Percentiles rank a stretch among this genome's conserved stretches.
Conservation (phyloP, 1,139 yeast species). For the Candida freyschussii region DNA sequence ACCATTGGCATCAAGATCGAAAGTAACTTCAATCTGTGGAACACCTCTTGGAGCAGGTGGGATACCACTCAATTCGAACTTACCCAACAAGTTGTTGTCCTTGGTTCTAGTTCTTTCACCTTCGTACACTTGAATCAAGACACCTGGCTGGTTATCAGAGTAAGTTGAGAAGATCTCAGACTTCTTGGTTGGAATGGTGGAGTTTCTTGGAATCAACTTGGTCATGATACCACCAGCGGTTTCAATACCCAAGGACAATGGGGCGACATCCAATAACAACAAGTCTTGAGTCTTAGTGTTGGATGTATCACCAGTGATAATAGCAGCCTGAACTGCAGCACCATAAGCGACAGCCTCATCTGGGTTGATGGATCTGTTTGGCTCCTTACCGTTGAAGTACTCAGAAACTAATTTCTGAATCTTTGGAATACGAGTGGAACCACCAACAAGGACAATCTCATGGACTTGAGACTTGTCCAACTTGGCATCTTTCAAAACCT, state of each 20-base stretch:
- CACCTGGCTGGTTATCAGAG: constrained; percentile 93
- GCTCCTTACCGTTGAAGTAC: constrained; percentile 84
- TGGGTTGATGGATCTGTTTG: constrained; percentile 78
- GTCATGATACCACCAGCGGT: constrained; percentile 96
- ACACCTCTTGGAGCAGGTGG: constrained; percentile 98
- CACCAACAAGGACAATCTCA: constrained; percentile 86
- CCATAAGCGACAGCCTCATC: constrained; percentile 74
- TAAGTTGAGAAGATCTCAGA: constrained; percentile 88
- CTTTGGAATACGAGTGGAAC: constrained; percentile 92
- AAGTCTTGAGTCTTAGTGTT: constrained; percentile 72
- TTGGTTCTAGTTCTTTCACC: constrained; percentile 93
- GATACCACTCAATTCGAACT: constrained; percentile 86
- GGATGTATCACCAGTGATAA: constrained; percentile 83
- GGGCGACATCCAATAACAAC: constrained; percentile 86
- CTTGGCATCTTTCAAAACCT: constrained; percentile 76
- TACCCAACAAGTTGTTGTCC: constrained; percentile 92
- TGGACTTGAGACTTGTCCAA: constrained; percentile 71
- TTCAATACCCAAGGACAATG: constrained; percentile 88
- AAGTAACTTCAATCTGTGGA: constrained; percentile 91
- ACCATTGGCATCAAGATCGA: constrained; percentile 90
- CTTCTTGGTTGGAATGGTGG: constrained; percentile 80
- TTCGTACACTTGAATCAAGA: constrained; percentile 86
- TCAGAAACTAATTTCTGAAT: constrained; percentile 81
- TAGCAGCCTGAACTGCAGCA: constrained; percentile 85
- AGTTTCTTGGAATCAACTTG: constrained; percentile 86